Base-by-base conservation (phyloP, 352 stramenopile genomes). In the Globisporangium nagaii region DNA sequence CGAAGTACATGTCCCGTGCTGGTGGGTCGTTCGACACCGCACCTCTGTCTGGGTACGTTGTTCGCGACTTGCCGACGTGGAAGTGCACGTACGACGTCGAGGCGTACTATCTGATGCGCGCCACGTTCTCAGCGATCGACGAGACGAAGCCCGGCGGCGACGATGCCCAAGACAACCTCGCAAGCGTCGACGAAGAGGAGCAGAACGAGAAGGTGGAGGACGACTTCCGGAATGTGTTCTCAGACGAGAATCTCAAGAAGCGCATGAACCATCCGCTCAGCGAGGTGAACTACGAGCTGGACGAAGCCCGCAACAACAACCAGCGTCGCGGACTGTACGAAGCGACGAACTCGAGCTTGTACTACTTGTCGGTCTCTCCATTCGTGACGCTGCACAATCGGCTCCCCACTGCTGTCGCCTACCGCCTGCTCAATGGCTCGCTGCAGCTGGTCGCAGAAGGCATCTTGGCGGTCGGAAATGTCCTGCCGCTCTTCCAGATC, bases 81-180 rank as follows among this genome's bases (percentile, higher is more conserved):
- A 91, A 93, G 54, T 93, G 85, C 49, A 92, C 79, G 0, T 95
- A 93, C 48, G 85, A 95, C 45, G 81, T 95, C 11, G 85, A 95
- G 61, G 85, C 81, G 19, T 95, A 90, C 49, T 93, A 84, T 55
- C 60, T 93, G 30, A 93, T 93, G 84, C 79, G 84, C 39, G 84
- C 84, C 5, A 89, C 81, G 9, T 92, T 88, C 44, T 89, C 77
- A 15, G 76, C 70, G 41, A 70, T 70, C 17, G 82, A 90, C 19
- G 76, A 93, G 4, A 50, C 48, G 36, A 71, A 56, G 49, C 19
- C 49, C 17, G 34, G 46, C 8, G 24, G 24, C 19, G 62, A 69
- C 30, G 48, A 71, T 37, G 45, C 52, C 17, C 44, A 54, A 40
- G 31, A 51, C 0, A 60, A 73, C 30, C 39, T 80, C 22, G 49